Conservation (phyloP, 176 grass and related monocot genomes). For the Phyllostachys edulis region DNA sequence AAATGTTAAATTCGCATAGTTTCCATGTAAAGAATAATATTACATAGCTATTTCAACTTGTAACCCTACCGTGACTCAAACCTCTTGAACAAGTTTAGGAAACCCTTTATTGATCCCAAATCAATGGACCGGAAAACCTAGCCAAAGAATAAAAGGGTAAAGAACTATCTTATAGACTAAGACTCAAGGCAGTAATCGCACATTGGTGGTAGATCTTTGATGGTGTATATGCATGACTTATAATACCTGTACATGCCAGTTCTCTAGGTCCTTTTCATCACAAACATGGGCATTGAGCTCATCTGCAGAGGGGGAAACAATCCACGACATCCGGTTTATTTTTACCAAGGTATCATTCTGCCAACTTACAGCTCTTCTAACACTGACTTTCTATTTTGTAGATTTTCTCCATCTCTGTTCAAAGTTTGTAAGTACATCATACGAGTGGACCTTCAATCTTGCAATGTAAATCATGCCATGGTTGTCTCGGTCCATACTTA, state of each 20-base stretch:
- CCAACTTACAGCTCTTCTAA: no score
- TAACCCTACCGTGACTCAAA: constrained; percentile 55
- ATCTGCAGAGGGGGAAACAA: constrained; percentile 45
- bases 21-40: not conserved
- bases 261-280: constrained; percentile 71
- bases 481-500: no score
- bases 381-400: no score
- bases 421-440: no score
- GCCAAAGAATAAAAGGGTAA: constrained; percentile 13
- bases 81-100: constrained; percentile 73
- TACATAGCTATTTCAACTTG: not conserved
- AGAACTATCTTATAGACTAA: not conserved
- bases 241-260: constrained; percentile 88
- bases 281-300: constrained; percentile 52
- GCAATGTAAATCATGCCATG: no score
- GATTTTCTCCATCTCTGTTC: no score
- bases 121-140: constrained; percentile 94
- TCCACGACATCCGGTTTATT: no score
- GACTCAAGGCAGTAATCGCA: not conserved
- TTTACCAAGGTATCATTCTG: no score
- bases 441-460: no score
- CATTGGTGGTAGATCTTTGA: not conserved
- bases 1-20: not conserved
- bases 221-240: not conserved
- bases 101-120: constrained; percentile 83